phyloP scores from a whole-genome alignment of 768 basidiomycete species.

The Macrolepiota albuminosa region DNA sequence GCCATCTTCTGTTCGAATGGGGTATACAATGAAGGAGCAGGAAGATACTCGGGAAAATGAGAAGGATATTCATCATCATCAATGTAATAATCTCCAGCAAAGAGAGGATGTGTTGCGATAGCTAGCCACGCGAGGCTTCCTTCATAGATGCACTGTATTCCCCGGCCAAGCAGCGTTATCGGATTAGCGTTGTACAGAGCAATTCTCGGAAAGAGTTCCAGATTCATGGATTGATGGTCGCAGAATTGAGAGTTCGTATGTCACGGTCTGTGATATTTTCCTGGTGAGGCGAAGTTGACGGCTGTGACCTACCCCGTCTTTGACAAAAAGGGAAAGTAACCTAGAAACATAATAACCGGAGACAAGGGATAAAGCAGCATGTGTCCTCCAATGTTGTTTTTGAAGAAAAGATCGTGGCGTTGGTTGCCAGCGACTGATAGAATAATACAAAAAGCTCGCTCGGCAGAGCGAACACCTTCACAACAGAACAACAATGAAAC shows the following conservation, averaged over 20 bases:
- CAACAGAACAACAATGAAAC: background rate
- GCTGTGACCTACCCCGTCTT: background rate
- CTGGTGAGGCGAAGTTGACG: background rate
- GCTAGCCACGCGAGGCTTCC: conserved; percentile 1
- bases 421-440: background rate
- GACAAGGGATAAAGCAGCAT: background rate
- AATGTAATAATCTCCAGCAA: background rate
- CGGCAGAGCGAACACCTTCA: background rate
- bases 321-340: background rate
- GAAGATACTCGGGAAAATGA: background rate
- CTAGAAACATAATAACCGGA: background rate
- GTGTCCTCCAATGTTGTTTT: background rate
- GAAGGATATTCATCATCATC: background rate
- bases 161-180: background rate
- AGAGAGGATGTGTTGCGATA: background rate
- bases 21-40: background rate
- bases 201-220: background rate
- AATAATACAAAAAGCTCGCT: background rate
- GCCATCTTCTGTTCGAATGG: background rate
- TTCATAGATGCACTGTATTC: background rate
- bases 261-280: background rate
- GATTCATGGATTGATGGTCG: background rate
- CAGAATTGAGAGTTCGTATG: background rate
- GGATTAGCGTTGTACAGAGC: background rate
- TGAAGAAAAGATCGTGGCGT: background rate